Evolutionary conservation across 768 basidiomycete species (phyloP).

Genomic region (Phaeotremella fagi): DNA sequence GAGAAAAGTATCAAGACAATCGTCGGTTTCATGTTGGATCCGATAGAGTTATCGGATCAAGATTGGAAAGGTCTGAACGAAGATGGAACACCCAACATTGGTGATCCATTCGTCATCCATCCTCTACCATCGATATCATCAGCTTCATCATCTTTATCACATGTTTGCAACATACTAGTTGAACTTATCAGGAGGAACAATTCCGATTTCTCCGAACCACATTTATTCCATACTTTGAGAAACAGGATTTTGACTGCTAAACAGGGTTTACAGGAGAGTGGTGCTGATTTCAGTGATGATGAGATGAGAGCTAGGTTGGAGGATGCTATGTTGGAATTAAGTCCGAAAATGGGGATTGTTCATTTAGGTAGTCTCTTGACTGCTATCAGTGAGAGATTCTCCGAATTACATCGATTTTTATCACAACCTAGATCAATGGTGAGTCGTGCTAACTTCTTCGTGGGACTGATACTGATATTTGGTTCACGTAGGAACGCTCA

Average conservation of each 20-base stretch:
- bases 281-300: constrained; percentile 17
- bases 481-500: constrained; percentile 30
- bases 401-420: constrained; percentile 66
- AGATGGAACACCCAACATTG: constrained; percentile 11
- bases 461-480: neutral
- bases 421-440: constrained; percentile 72
- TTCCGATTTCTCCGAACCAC: constrained; percentile 97
- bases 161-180: constrained; percentile 81
- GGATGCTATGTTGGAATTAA: constrained; percentile 37
- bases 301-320: constrained; percentile 38
- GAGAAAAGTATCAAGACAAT: constrained; percentile 66
- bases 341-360: constrained; percentile 56
- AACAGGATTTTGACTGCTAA: constrained; percentile 67
- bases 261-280: constrained; percentile 4
- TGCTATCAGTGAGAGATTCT: constrained; percentile 64
- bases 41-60: constrained; percentile 51
- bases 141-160: constrained; percentile 67
- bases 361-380: constrained; percentile 78
- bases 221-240: constrained; percentile 87
- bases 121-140: constrained; percentile 41
- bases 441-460: constrained; percentile 37
- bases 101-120: constrained; percentile 38
- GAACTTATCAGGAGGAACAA: constrained; percentile 97
- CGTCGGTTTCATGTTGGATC: constrained; percentile 68
- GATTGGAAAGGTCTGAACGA: constrained; percentile 20